Evolutionary conservation across 352 stramenopile species (phyloP).

Genomic region (Globisporangium spinosum): DNA sequence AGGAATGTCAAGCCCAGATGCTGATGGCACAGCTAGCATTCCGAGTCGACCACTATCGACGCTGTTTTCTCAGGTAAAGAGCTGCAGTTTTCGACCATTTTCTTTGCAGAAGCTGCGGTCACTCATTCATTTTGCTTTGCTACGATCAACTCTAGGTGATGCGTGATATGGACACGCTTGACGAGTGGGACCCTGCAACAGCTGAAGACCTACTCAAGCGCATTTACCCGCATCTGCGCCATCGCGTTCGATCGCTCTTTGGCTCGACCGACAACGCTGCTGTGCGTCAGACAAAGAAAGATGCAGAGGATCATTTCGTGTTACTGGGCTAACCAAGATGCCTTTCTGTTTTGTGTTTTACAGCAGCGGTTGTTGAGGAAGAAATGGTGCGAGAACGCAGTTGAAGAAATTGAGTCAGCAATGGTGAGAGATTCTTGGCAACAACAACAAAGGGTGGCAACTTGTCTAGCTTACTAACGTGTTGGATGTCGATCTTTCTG

Average conservation of each 20-base stretch:
- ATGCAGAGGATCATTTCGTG: not conserved
- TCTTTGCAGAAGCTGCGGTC: too few relatives aligned
- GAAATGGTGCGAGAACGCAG: conserved; percentile 15
- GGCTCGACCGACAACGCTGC: not conserved
- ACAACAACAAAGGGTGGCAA: not conserved
- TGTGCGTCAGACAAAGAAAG: not conserved
- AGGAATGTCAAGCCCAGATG: not conserved
- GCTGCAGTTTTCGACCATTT: not conserved
- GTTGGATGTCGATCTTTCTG: not conserved
- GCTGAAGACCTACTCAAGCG: conserved; percentile 15
- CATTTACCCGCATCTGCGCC: conserved; percentile 15
- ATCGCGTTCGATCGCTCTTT: conserved; percentile 14
- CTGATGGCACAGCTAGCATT: not conserved
- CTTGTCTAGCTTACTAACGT: not conserved
- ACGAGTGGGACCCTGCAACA: conserved; percentile 18
- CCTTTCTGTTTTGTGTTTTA: not conserved
- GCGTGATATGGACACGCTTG: conserved; percentile 19
- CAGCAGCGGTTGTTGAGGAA: conserved; percentile 6
- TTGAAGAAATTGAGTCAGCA: conserved; percentile 12
- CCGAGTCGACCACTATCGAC: conserved; percentile 7
- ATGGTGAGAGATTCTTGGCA: conserved; percentile 8
- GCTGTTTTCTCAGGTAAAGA: conserved; percentile 13
- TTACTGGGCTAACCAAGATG: not conserved
- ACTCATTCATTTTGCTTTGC: not conserved
- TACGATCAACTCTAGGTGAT: conserved; percentile 9